Conservation (phyloP, 805 yeast genomes). For the Nakazawaea molendinolei region DNA sequence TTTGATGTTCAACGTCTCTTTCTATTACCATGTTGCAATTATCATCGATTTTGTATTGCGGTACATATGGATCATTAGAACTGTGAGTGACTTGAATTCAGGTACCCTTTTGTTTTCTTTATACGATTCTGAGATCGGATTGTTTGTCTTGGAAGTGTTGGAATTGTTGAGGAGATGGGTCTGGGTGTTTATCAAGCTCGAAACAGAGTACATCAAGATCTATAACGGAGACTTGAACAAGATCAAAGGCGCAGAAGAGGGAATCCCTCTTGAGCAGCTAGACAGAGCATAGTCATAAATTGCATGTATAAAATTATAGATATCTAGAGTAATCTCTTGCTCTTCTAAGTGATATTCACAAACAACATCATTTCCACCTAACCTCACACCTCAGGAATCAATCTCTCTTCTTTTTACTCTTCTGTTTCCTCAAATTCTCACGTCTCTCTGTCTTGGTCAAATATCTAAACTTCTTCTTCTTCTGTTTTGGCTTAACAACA, state of each 20-base stretch:
- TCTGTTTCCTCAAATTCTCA: conserved; percentile 39
- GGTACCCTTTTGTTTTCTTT: conserved; percentile 19
- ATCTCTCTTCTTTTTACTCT: conserved; percentile 21
- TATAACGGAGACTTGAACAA: conserved; percentile 10
- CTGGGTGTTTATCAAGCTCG: conserved; percentile 84
- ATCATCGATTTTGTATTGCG: conserved; percentile 57
- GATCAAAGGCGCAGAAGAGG: conserved; percentile 9
- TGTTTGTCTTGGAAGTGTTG: conserved; percentile 59
- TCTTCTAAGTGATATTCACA: too few relatives aligned
- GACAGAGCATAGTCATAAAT: not conserved
- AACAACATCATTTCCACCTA: not conserved
- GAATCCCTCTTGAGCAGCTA: not conserved
- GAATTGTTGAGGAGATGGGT: conserved; percentile 82
- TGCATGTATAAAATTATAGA: too few relatives aligned
- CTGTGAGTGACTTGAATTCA: conserved; percentile 20
- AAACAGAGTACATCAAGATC: conserved; percentile 53
- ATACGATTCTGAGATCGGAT: conserved; percentile 47
- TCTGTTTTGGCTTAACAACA: conserved; percentile 28
- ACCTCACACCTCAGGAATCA: not conserved
- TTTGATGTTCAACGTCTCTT: conserved; percentile 23
- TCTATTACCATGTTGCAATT: conserved; percentile 51
- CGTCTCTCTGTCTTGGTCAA: conserved; percentile 76
- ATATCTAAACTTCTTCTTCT: conserved; percentile 83
- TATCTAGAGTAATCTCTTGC: too few relatives aligned
- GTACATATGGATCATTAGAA: conserved; percentile 68